Percentiles rank a stretch among this genome's conserved stretches.
These are phyloP conservation scores for Suillus occidentalis DNA, from an alignment of 768 basidiomycete genomes.

Conservation along the genomic window DNA sequence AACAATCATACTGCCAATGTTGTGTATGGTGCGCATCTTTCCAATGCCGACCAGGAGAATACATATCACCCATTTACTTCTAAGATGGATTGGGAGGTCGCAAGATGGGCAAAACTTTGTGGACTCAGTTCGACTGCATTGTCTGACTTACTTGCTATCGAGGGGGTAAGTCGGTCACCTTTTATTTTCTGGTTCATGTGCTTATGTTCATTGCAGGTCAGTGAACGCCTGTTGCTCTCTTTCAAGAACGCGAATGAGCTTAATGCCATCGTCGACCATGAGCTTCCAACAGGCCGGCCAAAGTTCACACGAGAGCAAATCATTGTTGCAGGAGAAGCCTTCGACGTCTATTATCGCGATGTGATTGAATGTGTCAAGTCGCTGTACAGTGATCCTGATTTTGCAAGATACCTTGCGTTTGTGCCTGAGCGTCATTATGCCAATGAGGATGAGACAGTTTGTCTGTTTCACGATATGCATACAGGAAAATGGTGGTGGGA, in stretches of 20 bases:
- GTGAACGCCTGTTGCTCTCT: constrained; percentile 31
- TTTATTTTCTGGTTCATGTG: no score
- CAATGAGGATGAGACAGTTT: constrained; percentile 23
- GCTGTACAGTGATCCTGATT: constrained; percentile 37
- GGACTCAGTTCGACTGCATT: constrained; percentile 38
- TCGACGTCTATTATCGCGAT: constrained; percentile 36
- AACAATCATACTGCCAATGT: no score
- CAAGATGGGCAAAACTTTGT: constrained; percentile 39
- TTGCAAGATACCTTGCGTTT: constrained; percentile 30
- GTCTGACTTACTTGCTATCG: constrained; percentile 38
- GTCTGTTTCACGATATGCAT: constrained; percentile 43
- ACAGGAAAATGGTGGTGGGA: constrained; percentile 55
- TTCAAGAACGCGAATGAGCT: constrained; percentile 32
- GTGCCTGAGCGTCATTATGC: constrained; percentile 39
- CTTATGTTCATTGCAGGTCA: constrained; percentile 14
- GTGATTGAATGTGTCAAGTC: constrained; percentile 37
- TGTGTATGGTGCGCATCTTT: no score
- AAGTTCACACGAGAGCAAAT: constrained; percentile 27
- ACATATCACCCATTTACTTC: constrained; percentile 35
- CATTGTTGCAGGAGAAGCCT: constrained; percentile 28
- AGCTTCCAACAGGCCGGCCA: constrained; percentile 27
- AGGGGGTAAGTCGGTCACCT: constrained; percentile 32
- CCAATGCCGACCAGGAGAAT: background rate
- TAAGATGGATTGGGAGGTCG: constrained; percentile 40
- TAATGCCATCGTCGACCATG: constrained; percentile 34